A percentile compares a stretch with the other conserved stretches of the same genome.
Conservation (phyloP, 129 eudicot species). For the Artemisia tridentata region DNA sequence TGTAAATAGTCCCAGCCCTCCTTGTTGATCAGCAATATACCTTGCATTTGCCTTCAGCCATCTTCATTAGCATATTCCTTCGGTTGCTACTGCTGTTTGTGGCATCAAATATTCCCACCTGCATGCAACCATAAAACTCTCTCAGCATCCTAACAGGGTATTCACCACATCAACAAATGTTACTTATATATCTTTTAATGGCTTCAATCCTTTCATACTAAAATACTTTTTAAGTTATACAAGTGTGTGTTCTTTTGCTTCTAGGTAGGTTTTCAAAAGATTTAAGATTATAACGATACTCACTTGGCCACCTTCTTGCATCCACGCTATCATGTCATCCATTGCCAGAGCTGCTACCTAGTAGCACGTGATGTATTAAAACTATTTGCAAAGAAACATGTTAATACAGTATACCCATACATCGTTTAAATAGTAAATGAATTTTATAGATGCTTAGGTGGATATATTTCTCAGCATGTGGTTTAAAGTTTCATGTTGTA, state of each 20-base stretch:
- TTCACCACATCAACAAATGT: neutral
- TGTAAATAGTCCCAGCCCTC: no score
- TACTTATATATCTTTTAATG: neutral
- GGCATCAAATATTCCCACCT: conserved; percentile 99
- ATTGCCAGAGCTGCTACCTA: conserved; percentile 99
- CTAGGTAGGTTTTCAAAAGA: neutral
- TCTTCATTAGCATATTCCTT: conserved; percentile 96
- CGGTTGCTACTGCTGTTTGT: conserved; percentile 84
- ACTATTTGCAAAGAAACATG: conserved; percentile 63
- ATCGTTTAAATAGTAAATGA: neutral
- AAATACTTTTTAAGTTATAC: neutral
- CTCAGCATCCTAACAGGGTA: neutral
- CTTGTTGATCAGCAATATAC: conserved; percentile 30
- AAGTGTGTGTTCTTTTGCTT: no score
- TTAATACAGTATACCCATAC: conserved; percentile 37
- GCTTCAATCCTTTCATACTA: neutral
- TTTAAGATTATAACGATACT: conserved; percentile 25
- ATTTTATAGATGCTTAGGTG: neutral
- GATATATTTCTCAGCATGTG: neutral
- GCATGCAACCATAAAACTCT: conserved; percentile 19
- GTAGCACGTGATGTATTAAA: conserved; percentile 79
- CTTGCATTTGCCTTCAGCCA: conserved; percentile 99
- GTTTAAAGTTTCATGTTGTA: neutral
- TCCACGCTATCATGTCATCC: conserved; percentile 99
- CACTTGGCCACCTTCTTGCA: conserved; percentile 99